A percentile compares a stretch with the other conserved stretches of the same genome.
Evolutionary conservation across 768 basidiomycete genomes (phyloP).

Genomic region (Russula brevipes): DNA sequence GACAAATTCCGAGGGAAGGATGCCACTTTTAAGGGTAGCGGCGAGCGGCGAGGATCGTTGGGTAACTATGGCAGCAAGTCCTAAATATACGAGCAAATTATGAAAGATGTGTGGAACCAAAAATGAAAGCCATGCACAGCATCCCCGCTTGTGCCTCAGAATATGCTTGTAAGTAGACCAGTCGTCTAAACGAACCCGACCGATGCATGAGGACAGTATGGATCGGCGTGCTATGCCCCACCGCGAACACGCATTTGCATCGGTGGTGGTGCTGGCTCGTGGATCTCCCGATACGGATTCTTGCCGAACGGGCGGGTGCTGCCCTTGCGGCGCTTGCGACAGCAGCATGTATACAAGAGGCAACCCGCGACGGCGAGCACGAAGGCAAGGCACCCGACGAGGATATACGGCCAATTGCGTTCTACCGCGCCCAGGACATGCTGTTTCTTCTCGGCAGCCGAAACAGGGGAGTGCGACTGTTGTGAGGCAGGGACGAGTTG

Average conservation of each 20-base stretch:
- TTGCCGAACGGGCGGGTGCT: constrained; percentile 29
- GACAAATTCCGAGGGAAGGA: neutral
- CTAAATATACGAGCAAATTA: neutral
- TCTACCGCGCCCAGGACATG: constrained; percentile 56
- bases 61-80: neutral
- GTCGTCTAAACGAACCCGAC: neutral
- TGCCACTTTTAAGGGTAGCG: neutral
- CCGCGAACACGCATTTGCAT: constrained; percentile 29
- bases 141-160: neutral
- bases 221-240: constrained; percentile 6
- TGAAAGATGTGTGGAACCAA: neutral
- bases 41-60: neutral
- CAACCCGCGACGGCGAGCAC: constrained; percentile 43
- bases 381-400: constrained; percentile 52
- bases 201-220: constrained; percentile 1
- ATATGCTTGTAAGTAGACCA: neutral
- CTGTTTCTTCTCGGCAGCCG: constrained; percentile 60
- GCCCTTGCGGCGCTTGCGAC: constrained; percentile 11
- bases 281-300: constrained; percentile 30
- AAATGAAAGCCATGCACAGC: neutral
- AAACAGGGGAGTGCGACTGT: constrained; percentile 58
- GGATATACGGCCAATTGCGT: constrained; percentile 71
- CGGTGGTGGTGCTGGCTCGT: constrained; percentile 32
- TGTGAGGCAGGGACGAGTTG: constrained; percentile 55
- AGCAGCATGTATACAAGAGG: constrained; percentile 60